Conservation (phyloP, 768 basidiomycete genomes). For the Lactarius psammicola region DNA sequence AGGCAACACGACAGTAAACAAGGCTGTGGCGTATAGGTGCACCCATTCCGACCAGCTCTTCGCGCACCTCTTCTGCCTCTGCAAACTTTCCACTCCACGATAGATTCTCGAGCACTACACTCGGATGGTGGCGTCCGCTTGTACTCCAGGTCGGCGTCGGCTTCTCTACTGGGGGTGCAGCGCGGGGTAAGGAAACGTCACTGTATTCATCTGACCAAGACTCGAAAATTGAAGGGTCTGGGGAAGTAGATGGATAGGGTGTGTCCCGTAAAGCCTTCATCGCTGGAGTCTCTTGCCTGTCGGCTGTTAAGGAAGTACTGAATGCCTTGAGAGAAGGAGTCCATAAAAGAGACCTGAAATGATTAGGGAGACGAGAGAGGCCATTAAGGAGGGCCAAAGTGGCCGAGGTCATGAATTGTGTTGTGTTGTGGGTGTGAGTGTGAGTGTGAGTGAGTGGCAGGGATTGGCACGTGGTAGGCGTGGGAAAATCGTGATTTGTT, state of each 20-base stretch:
- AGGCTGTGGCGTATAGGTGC: slow-evolving; percentile 39
- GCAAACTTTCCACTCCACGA: slow-evolving; percentile 35
- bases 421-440: too few species aligned
- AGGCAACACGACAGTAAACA: slow-evolving; percentile 42
- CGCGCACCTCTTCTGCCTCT: slow-evolving; percentile 40
- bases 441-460: background rate
- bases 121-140: slow-evolving; percentile 13
- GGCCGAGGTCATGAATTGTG: slow-evolving; percentile 15
- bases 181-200: background rate
- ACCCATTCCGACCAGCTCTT: slow-evolving; percentile 42
- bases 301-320: slow-evolving; percentile 28
- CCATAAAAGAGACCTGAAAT: slow-evolving; percentile 13
- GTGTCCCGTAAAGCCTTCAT: slow-evolving; percentile 38
- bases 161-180: background rate
- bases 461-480: slow-evolving; percentile 17
- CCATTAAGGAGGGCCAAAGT: slow-evolving; percentile 14
- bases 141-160: background rate
- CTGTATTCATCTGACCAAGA: slow-evolving; percentile 37
- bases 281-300: slow-evolving; percentile 36
- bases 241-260: slow-evolving; percentile 37
- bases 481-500: slow-evolving; percentile 13
- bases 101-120: slow-evolving; percentile 32
- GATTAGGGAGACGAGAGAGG: slow-evolving; percentile 14
- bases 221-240: slow-evolving; percentile 41
- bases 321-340: slow-evolving; percentile 26